A percentile compares a stretch with the other conserved stretches of the same genome.
Conservation (phyloP, 306 rosid genomes). For the Arachis hypogaea region DNA sequence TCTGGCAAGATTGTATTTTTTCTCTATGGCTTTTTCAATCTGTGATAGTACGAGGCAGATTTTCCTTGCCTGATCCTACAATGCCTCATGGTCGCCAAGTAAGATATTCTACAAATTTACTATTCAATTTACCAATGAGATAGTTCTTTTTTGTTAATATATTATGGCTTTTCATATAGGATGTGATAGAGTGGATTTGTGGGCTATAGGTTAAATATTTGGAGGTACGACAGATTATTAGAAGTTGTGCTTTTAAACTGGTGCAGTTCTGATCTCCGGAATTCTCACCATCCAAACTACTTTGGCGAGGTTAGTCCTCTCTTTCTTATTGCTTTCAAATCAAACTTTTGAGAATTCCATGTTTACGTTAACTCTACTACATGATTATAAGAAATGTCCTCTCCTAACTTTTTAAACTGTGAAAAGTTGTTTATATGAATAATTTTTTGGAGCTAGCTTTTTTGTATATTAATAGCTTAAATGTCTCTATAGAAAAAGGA, state of each 20-base stretch:
- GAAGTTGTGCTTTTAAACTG: slow-evolving; percentile 75
- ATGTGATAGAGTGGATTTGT: slow-evolving; percentile 81
- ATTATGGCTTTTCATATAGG: slow-evolving; percentile 16
- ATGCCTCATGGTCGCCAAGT: too few relatives aligned
- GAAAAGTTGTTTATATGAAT: not conserved
- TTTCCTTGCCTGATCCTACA: too few relatives aligned
- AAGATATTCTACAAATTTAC: too few relatives aligned
- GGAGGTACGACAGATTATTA: slow-evolving; percentile 94
- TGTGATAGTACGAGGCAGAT: too few relatives aligned
- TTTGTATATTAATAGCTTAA: not conserved
- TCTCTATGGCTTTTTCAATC: too few relatives aligned
- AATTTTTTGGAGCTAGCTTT: too few relatives aligned
- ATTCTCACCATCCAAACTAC: slow-evolving; percentile 94
- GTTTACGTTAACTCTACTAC: not conserved
- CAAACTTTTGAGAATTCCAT: slow-evolving; percentile 1
- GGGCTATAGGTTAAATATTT: slow-evolving; percentile 68
- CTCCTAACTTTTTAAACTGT: slow-evolving; percentile 1
- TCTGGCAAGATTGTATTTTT: too few relatives aligned
- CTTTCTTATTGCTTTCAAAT: not conserved
- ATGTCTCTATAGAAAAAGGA: slow-evolving; percentile 24
- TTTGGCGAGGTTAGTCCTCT: slow-evolving; percentile 83
- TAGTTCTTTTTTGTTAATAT: too few relatives aligned
- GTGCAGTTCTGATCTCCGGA: slow-evolving; percentile 88
- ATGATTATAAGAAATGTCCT: not conserved
- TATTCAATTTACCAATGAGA: too few relatives aligned